Base-by-base conservation (phyloP, 1,139 yeast species). In the Saccharomycopsis hybrid region DNA sequence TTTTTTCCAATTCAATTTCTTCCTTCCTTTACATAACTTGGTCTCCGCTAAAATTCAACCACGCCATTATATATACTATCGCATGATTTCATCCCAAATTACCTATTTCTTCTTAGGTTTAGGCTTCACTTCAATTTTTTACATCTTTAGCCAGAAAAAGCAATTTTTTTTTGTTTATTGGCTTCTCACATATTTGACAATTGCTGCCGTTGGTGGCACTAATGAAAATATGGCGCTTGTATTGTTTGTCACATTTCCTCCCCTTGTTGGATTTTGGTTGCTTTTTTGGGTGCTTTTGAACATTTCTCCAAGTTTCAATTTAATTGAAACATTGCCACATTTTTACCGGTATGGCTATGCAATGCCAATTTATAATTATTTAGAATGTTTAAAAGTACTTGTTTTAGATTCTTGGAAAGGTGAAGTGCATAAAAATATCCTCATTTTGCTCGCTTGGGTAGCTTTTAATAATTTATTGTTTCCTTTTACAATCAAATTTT, bases 301-400 rank as follows among this genome's bases (percentile, higher is more conserved):
- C 58, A 65, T 77, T 39, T 64, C 77, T 2, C 79, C 80, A 0
- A 69, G 76, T 0, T 68, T 76, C 46, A 62, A 76, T 0, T 77
- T 80, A 0, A 66, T 76, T 43, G 71, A 65, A 2, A 57, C 76
- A 30, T 72, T 76, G 58, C 77, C 78, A 1, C 51, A 50, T 0
- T 68, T 77, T 57, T 77, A 65, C 60, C 60, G 75, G 36, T 77
- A 72, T 54, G 78, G 80, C 0, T 75, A 76, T 58, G 80, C 76
- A 2, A 65, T 75, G 63, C 82, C 83, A 1, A 71, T 76, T 44
- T 67, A 69, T 48, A 73, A 74, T 56, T 68, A 76, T 1, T 69
- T 72, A 54, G 76, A 74, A 46, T 60, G 75, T 43, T 59, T 73
- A 62, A 77, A 74, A 52, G 72, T 74, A 4, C 65, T 73, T 0